Conservation (phyloP, 2,329 filamentous ascomycete genomes). For the Calycina marina region DNA sequence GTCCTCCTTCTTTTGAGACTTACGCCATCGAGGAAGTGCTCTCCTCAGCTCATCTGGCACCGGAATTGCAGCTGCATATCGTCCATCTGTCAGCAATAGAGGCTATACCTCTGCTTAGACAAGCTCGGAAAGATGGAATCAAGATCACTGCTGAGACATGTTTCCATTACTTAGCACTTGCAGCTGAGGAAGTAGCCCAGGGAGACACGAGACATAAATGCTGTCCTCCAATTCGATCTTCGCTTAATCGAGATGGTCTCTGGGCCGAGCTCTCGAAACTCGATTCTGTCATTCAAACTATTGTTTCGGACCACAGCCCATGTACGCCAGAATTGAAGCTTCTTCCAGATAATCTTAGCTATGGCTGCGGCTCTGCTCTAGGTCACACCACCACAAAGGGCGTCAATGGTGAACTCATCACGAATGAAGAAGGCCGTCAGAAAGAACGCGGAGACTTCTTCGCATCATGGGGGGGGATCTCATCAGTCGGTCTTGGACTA, state of each 20-base stretch:
- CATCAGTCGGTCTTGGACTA: conserved; percentile 80
- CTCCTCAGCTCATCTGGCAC: conserved; percentile 64
- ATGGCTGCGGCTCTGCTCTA: conserved; percentile 20
- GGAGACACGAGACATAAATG: conserved; percentile 63
- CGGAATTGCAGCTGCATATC: conserved; percentile 76
- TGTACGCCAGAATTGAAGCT: conserved; percentile 93
- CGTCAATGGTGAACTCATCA: conserved; percentile 15
- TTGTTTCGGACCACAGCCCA: conserved; percentile 91
- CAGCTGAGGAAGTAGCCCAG: conserved; percentile 48
- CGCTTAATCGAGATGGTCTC: conserved; percentile 44
- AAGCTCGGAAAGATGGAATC: conserved; percentile 44
- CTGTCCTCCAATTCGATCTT: conserved; percentile 54
- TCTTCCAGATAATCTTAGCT: conserved; percentile 49
- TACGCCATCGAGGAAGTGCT: conserved; percentile 82
- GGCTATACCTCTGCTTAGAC: conserved; percentile 49
- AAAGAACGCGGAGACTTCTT: conserved; percentile 69
- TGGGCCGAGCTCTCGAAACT: conserved; percentile 65
- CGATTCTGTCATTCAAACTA: conserved; percentile 74
- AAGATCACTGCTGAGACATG: conserved; percentile 67
- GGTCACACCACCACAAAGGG: conserved; percentile 9
- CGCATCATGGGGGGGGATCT: conserved; percentile 91
- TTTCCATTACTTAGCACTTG: conserved; percentile 58
- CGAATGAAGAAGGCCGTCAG: conserved; percentile 24
- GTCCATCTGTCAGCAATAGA: conserved; percentile 58
- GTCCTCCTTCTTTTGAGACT: conserved; percentile 80